Evolutionary conservation across 345 rosid species (phyloP), one percentile per base, ranked within the genome.

Genomic region (Linum lewisii): DNA sequence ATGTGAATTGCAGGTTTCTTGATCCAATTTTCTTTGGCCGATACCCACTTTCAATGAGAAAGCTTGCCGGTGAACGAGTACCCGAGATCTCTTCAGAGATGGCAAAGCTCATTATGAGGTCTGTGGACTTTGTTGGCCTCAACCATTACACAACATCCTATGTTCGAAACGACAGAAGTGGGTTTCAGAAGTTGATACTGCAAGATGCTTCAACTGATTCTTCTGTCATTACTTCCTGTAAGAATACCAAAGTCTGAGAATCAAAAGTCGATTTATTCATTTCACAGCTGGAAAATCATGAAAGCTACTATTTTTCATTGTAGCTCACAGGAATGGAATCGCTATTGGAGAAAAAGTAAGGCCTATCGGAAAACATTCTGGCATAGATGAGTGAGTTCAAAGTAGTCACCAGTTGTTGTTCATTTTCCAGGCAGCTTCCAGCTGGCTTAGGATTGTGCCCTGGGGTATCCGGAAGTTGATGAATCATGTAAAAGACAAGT

Each of bases 331-430:
- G 22, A 73, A 74, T 38, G 86, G 90, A 64, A 77, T 75, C 63
- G 65, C 98, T 16, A 92, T 88, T 16, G 95, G 98, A 75, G 86
- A 88, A 80, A 79, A 53, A 73, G 95, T 86, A 86, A 34, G 96
- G 76, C 16, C 42, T 32, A 7, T 14, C 23, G 32, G 21, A 21
- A 38, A 56, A 24, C 62, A 44, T 54, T 54, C 45, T 54, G 62
- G 11, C 25, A 51, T 55, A 36, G 57, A 54, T 19, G 11, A 54
- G 60, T 53, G 61, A 59, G 21, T 51, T 23, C 18, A 59, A 61
- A 65, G 10, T 57, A 34, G 51, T 73, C 34, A 67, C 57, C 14
- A 21, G 58, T 56, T 64, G 65, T 71, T 72, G 42, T 24, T 70
- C 72, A 52, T 21, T 24, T 52, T 73, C 37, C 92, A 92, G 98